Evolutionary conservation across 192 early-diverging fungal species (phyloP), one percentile per base, ranked within the genome.

Genomic region (Umbelopsis isabellina): DNA sequence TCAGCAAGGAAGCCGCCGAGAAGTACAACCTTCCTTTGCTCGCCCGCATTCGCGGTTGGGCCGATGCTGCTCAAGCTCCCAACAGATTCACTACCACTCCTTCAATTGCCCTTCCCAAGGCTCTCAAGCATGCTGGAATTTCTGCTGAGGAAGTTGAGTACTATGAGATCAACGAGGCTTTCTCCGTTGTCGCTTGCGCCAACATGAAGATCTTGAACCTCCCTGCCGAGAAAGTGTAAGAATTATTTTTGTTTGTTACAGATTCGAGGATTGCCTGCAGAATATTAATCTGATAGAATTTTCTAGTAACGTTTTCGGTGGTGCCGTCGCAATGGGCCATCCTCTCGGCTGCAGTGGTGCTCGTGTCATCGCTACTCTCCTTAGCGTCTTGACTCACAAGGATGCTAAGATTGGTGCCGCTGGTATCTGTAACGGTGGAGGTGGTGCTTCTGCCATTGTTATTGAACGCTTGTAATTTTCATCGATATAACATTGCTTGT

Each of bases 271-370:
- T 6, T 5, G 10, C 37, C 0, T 41, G 10, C 37, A 41, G 23
- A 25, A 20, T 71, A 46, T 71, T 58, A 45, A 65, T 27, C 9
- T 11, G 15, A 13, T 35, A 16, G 18, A 0, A n/a, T 50, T 27
- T 10, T 64, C 16, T 71, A 71, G 70, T 47, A 99, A 99, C 72
- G 86, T 92, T n/a, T 88, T 90, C 78, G 97, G 97, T 68, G 97
- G 97, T 55, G 96, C 97, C 30, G 95, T 98, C 33, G 93, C 94
- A 0, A 85, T 97, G 49, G 97, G 97, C n/a, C 97, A 99, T 79
- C 97, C 97, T 65, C 85, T 99, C n/a, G 97, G 97, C 46, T 95
- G 93, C 70, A 93, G 92, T 18, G 97, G 96, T 58, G 93, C 94
- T 27, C 86, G 95, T 61, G 90, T 99, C 50, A 85, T 98, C 67